These are phyloP conservation scores for Pezicula neosporulosa DNA, from an alignment of 2,329 filamentous ascomycete species.

Conservation along the genomic window DNA sequence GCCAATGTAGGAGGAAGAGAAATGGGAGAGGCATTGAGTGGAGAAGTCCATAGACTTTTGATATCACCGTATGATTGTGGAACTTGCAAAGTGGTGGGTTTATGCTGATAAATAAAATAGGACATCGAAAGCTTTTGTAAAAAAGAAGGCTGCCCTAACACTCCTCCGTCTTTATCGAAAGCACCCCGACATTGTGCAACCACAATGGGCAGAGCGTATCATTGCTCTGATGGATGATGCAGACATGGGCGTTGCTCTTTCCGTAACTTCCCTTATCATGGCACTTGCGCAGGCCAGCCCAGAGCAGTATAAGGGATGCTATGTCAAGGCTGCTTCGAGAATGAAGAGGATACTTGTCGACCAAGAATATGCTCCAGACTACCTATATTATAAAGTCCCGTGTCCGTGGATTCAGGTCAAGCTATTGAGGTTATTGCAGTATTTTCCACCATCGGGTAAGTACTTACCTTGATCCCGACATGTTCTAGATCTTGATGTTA, in stretches of 20 bases:
- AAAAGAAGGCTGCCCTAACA: constrained; percentile 97
- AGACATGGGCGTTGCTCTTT: constrained; percentile 91
- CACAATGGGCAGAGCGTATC: constrained; percentile 96
- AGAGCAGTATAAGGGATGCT: constrained; percentile 92
- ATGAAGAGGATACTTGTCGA: constrained; percentile 90
- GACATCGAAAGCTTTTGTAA: constrained; percentile 93
- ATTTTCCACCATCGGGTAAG: constrained; percentile 88
- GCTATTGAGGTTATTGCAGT: constrained; percentile 85
- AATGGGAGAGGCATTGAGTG: constrained; percentile 91
- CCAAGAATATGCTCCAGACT: constrained; percentile 83
- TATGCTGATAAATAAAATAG: constrained; percentile 30
- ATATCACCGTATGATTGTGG: constrained; percentile 77
- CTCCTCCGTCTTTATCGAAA: constrained; percentile 92
- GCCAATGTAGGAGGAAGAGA: constrained; percentile 95
- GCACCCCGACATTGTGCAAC: constrained; percentile 87
- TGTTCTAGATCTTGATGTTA: constrained; percentile 3
- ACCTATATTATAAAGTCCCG: constrained; percentile 99
- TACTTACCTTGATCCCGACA: constrained; percentile 8
- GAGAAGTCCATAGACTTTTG: constrained; percentile 86
- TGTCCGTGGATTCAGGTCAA: constrained; percentile 99
- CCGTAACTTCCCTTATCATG: constrained; percentile 94
- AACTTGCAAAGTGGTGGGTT: not conserved
- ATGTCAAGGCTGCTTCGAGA: constrained; percentile 86
- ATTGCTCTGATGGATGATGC: constrained; percentile 98
- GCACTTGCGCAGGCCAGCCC: constrained; percentile 88